Conservation (phyloP, 1,284 basidiomycete genomes). For the Sanghuangporus sanghuang region DNA sequence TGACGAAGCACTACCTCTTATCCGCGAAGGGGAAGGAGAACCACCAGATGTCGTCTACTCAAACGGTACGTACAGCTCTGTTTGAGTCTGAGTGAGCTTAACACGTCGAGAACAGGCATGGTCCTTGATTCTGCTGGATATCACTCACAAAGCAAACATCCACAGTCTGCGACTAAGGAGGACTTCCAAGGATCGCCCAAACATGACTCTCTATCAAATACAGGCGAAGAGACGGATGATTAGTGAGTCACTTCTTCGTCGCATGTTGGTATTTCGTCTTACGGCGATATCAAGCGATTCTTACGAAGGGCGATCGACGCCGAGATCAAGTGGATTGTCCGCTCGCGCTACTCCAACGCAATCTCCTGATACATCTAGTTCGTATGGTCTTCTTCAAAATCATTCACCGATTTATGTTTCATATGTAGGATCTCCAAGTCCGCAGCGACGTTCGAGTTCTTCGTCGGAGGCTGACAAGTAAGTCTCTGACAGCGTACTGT, state of each 20-base stretch:
- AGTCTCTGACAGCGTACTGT: neutral
- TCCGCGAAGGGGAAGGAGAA: constrained; percentile 41
- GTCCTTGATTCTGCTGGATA: constrained; percentile 66
- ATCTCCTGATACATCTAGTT: constrained; percentile 16
- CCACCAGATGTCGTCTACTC: constrained; percentile 67
- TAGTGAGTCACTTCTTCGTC: neutral
- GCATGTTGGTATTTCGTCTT: neutral
- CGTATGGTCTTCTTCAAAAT: neutral
- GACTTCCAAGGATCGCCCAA: neutral
- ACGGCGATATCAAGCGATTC: constrained; percentile 3
- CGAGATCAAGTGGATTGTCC: constrained; percentile 14
- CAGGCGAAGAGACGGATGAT: constrained; percentile 1
- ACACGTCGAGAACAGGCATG: constrained; percentile 37
- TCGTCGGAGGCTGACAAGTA: constrained; percentile 2
- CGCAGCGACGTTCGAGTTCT: neutral
- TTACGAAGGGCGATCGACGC: constrained; percentile 15
- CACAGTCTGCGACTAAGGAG: neutral
- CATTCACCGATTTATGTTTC: neutral
- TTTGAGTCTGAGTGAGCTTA: neutral
- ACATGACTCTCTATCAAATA: neutral
- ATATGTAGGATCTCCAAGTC: constrained; percentile 14
- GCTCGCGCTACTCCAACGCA: constrained; percentile 7
- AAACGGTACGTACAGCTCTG: constrained; percentile 41
- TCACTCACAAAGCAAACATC: constrained; percentile 38
- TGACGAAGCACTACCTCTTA: constrained; percentile 48